phyloP scores from a whole-genome alignment of 306 rosid species.

The Myrica gale region DNA sequence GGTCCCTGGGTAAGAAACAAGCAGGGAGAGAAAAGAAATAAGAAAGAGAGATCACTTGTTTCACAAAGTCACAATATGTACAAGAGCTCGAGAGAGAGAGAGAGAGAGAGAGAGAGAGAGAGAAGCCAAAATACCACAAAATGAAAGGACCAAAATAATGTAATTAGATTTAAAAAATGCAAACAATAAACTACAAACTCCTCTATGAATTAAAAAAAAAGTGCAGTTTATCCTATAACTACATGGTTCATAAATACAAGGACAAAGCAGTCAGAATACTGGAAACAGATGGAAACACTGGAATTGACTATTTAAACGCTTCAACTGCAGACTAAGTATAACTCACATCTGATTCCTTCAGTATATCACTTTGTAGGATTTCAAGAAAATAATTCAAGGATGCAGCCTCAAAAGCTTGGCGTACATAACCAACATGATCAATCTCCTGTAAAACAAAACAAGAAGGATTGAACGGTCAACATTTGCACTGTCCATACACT shows the following conservation, averaged over 20 bases:
- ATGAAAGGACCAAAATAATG: background rate
- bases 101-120: background rate
- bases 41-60: slow-evolving; percentile 14
- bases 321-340: slow-evolving; percentile 29
- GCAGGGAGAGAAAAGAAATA: slow-evolving; percentile 4
- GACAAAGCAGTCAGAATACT: slow-evolving; percentile 7
- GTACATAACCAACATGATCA: slow-evolving; percentile 87
- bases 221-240: slow-evolving; percentile 5
- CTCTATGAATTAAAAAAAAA: background rate
- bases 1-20: slow-evolving; percentile 54
- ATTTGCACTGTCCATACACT: slow-evolving; percentile 13
- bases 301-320: slow-evolving; percentile 23
- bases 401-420: slow-evolving; percentile 82
- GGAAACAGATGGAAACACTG: slow-evolving; percentile 16
- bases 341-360: slow-evolving; percentile 84
- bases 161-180: background rate
- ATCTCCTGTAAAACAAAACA: slow-evolving; percentile 59
- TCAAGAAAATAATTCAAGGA: slow-evolving; percentile 63
- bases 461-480: slow-evolving; percentile 27
- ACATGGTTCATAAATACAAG: slow-evolving; percentile 24
- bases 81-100: background rate
- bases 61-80: slow-evolving; percentile 12
- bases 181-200: slow-evolving; percentile 15
- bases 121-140: background rate
- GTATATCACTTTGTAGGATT: slow-evolving; percentile 68